A percentile compares a stretch with the other conserved stretches of the same genome.
These are phyloP conservation scores for Cryptococcus sp. DNA, from an alignment of 1,284 basidiomycete genomes.

Conservation along the genomic window DNA sequence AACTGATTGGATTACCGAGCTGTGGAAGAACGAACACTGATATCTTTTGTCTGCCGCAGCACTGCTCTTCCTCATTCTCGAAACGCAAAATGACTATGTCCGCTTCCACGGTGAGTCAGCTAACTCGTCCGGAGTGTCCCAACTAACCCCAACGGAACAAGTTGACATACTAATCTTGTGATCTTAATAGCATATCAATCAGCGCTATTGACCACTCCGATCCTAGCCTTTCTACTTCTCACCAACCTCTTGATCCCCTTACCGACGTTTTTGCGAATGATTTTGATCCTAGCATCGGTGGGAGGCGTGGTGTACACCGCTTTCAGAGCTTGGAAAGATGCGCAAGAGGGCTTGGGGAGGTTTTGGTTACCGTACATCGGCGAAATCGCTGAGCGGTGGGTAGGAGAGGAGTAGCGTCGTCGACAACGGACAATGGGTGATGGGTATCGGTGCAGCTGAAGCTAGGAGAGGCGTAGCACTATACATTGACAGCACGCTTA, in stretches of 20 bases:
- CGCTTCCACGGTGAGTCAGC: conserved; percentile 68
- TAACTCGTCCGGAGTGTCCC: neutral
- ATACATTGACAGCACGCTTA: no score
- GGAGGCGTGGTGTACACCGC: conserved; percentile 35
- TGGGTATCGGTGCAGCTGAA: neutral
- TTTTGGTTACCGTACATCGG: conserved; percentile 71
- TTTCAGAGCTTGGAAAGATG: conserved; percentile 67
- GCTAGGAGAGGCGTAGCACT: no score
- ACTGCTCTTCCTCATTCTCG: conserved; percentile 66
- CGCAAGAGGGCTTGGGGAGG: conserved; percentile 60
- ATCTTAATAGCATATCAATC: conserved; percentile 71
- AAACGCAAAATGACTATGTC: conserved; percentile 77
- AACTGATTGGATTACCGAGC: neutral
- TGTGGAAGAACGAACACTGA: neutral
- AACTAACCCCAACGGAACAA: neutral
- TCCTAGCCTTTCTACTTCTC: conserved; percentile 64
- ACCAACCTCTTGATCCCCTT: conserved; percentile 61
- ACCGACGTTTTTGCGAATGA: conserved; percentile 48
- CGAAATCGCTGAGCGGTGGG: conserved; percentile 69
- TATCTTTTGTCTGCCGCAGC: conserved; percentile 54
- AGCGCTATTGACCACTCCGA: conserved; percentile 67
- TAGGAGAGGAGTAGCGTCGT: conserved; percentile 63
- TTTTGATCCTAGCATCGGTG: conserved; percentile 35
- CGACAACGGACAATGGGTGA: neutral
- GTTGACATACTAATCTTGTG: neutral